These are phyloP conservation scores for Gossypium herbaceum DNA, from an alignment of 345 rosid genomes.

Conservation along the genomic window DNA sequence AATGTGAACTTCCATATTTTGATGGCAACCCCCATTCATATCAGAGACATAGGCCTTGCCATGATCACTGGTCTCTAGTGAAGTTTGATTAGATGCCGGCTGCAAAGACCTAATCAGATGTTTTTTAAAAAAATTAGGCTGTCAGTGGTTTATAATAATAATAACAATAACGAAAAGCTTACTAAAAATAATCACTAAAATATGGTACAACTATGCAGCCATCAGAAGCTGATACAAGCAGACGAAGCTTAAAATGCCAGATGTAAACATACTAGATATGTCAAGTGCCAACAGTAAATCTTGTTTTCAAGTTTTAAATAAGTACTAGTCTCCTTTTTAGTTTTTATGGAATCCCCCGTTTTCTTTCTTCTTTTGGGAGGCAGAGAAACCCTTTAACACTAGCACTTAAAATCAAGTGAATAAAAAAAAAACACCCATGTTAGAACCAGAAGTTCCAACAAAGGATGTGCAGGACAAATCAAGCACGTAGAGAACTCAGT, in stretches of 20 bases:
- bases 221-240: neutral
- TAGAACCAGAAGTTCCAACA: neutral
- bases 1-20: slow-evolving; percentile 22
- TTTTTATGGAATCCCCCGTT: neutral
- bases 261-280: neutral
- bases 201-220: neutral
- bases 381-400: neutral
- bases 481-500: neutral
- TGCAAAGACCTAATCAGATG: slow-evolving; percentile 25
- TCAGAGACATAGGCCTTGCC: slow-evolving; percentile 19
- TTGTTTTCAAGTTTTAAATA: neutral
- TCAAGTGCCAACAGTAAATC: neutral
- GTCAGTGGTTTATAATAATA: neutral
- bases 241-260: neutral
- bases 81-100: slow-evolving; percentile 22
- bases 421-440: neutral
- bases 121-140: slow-evolving; percentile 3
- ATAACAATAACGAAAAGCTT: no score
- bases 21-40: slow-evolving; percentile 12
- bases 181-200: neutral
- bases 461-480: neutral
- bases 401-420: neutral
- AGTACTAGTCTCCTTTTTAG: neutral
- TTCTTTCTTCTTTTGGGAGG: neutral
- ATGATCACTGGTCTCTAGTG: slow-evolving; percentile 15